Evolutionary conservation across 225 moss, liverwort and hornwort genomes (phyloP), one percentile per base, ranked within the genome.

Genomic region (Polytrichum formosum): DNA sequence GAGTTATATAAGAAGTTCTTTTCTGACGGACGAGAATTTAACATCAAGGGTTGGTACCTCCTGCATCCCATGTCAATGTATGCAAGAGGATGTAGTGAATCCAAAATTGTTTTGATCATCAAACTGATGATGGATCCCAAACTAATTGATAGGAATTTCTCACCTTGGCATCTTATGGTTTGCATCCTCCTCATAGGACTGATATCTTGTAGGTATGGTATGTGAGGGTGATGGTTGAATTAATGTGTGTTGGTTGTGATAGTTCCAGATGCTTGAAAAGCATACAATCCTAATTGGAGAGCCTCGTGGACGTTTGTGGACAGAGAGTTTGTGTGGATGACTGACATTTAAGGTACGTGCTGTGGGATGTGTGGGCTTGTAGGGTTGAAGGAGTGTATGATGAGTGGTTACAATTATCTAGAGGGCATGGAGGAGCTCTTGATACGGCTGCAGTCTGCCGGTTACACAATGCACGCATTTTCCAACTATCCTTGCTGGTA

Each of bases 301-400:
- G n/a, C 23, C 59, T 59, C 59, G 21, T 59, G 59, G 59, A 59
- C 7, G 59, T 59, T 23, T 59, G n/a, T 58, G 56, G 2, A 5
- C 20, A 22, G 56, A 35, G 35, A 35, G 35, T 35, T 35, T 35
- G 37, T 19, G 58, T 21, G 23, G 58, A 58, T 21, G 58, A 58
- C 21, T 58, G 21, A 58, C 58, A 23, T 20, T 23, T 23, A 58
- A 58, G 20, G 23, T 58, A 58, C 7, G 21, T 2, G 13, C n/a
- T 19, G 2, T 54, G 20, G 18, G 22, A 75, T 66, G 78, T 54
- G 17, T 59, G 70, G 46, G 67, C 6, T 67, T 9, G 33, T 53
- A 99, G 94, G 98, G 62, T 89, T 99, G 74, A 99, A 99, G 85
- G 82, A 88, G 21, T 93, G 92, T 68, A 91, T 99, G 98, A 77